Evolutionary conservation across 1,284 basidiomycete species (phyloP).

Genomic region (Hypsizygus ulmarius): DNA sequence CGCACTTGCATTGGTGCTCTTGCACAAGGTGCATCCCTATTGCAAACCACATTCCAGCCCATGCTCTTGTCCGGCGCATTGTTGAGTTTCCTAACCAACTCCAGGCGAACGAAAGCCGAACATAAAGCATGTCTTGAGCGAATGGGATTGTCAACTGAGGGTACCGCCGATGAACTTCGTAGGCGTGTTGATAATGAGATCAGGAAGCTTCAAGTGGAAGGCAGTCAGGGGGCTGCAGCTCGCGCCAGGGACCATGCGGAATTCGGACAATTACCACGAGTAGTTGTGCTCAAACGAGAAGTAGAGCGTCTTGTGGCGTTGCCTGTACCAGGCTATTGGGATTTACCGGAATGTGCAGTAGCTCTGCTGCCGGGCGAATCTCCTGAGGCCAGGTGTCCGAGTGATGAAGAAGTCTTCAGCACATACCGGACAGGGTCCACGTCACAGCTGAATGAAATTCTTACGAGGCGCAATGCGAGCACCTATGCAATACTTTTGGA

Average conservation of each 20-base stretch:
- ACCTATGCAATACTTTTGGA: conserved; percentile 34
- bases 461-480: conserved; percentile 33
- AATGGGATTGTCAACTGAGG: conserved; percentile 35
- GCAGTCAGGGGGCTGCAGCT: conserved; percentile 15
- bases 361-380: conserved; percentile 24
- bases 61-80: conserved; percentile 43
- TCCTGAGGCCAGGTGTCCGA: conserved; percentile 27
- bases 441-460: conserved; percentile 21
- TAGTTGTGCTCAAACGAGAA: conserved; percentile 43
- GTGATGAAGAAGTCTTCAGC: conserved; percentile 38
- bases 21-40: conserved; percentile 43
- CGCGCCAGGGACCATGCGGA: conserved; percentile 27
- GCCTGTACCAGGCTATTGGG: conserved; percentile 49
- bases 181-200: conserved; percentile 35
- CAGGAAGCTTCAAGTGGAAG: conserved; percentile 29
- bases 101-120: conserved; percentile 32
- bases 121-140: conserved; percentile 38
- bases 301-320: conserved; percentile 44
- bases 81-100: conserved; percentile 39
- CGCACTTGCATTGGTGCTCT: conserved; percentile 46
- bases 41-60: conserved; percentile 47
- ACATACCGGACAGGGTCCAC: conserved; percentile 26
- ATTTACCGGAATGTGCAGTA: conserved; percentile 37
- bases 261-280: conserved; percentile 40
- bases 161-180: conserved; percentile 35